phyloP scores from a whole-genome alignment of 83 land plant species.

The Thuja plicata region DNA sequence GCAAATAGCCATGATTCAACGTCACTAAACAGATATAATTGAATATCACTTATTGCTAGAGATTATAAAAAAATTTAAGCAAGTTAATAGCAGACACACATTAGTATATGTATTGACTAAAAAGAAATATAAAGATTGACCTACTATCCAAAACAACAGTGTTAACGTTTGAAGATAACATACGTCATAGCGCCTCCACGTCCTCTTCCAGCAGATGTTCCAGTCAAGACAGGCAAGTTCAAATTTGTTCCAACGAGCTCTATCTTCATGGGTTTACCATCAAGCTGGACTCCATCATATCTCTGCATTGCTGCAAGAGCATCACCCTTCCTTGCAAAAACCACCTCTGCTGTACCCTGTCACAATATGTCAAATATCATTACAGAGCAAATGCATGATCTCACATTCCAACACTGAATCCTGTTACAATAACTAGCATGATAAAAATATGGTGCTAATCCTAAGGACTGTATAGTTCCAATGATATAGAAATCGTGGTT shows the following conservation, averaged over 20 bases:
- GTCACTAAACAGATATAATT: background rate
- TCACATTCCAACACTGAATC: background rate
- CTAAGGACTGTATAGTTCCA: background rate
- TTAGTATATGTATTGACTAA: background rate
- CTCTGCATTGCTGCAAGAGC: conserved; percentile 69
- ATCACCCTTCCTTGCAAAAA: conserved; percentile 52
- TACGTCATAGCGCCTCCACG: conserved; percentile 55
- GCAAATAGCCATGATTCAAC: background rate
- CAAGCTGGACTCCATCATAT: conserved; percentile 66
- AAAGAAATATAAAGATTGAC: background rate
- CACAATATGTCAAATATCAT: background rate
- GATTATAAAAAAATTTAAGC: background rate
- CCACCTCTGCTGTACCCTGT: conserved; percentile 78
- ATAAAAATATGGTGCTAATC: background rate
- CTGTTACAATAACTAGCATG: background rate
- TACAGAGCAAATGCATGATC: background rate
- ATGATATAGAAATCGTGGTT: background rate
- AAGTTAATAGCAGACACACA: background rate
- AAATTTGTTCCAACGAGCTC: conserved; percentile 56
- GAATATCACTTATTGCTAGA: background rate
- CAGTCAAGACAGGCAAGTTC: conserved; percentile 34
- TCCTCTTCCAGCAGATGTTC: conserved; percentile 38
- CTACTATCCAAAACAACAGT: background rate
- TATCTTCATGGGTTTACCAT: conserved; percentile 81
- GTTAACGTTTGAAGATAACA: conserved; percentile 8